phyloP scores from a whole-genome alignment of 148 eudicot genomes.

The Rhododendron molle region DNA sequence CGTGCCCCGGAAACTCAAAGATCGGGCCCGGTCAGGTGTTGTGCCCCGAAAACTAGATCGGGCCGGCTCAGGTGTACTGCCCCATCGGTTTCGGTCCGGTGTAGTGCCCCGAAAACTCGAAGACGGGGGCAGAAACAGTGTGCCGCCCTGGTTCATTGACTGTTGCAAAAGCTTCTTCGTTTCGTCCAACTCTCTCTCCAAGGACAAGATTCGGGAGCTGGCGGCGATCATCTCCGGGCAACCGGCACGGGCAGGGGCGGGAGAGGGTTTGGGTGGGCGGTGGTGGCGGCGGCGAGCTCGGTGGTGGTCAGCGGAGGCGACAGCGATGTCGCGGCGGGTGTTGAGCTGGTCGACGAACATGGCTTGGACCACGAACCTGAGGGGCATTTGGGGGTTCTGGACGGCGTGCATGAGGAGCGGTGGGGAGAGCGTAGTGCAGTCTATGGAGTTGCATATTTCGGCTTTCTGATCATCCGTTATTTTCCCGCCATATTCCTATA shows the following conservation, averaged over 20 bases:
- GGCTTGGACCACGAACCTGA: background rate
- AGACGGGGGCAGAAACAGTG: background rate
- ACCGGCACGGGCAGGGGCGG: background rate
- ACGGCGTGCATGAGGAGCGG: background rate
- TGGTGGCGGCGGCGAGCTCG: background rate
- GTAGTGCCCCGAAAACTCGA: background rate
- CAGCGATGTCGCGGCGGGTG: background rate
- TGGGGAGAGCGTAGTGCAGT: background rate
- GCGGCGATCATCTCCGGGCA: background rate
- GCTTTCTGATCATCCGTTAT: background rate
- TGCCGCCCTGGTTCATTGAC: background rate
- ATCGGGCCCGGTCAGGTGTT: background rate
- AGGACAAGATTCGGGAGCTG: background rate
- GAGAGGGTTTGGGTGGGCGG: background rate
- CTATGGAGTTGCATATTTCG: background rate
- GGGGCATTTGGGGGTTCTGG: conserved; percentile 1
- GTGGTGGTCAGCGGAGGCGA: background rate
- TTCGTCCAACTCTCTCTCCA: background rate
- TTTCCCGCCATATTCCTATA: background rate
- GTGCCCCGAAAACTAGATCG: background rate
- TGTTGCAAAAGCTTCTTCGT: background rate
- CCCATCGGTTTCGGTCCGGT: background rate
- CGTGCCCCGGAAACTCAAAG: background rate
- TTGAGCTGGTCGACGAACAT: conserved; percentile 3
- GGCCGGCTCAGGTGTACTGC: background rate